A percentile compares a stretch with the other conserved stretches of the same genome.
These are phyloP conservation scores for Ormosia semicastrata DNA, from an alignment of 306 rosid species.

Conservation along the genomic window DNA sequence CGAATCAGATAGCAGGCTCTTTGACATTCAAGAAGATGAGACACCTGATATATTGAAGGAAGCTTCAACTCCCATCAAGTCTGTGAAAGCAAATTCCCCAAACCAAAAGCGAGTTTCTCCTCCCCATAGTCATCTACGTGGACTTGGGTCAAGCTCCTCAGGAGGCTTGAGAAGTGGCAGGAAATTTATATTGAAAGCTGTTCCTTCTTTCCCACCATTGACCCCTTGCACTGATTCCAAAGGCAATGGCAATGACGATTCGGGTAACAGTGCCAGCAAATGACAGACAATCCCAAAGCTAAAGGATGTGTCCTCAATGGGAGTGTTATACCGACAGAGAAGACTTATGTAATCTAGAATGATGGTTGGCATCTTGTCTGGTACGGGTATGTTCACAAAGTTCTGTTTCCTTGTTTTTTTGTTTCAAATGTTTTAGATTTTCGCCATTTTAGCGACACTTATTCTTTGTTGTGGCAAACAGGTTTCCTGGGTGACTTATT, in stretches of 20 bases:
- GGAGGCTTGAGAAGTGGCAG: constrained; percentile 52
- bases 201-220: constrained; percentile 63
- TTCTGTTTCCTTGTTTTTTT: not conserved
- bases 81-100: constrained; percentile 62
- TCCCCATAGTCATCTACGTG: constrained; percentile 39
- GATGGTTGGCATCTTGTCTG: constrained; percentile 26
- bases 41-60: constrained; percentile 59
- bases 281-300: constrained; percentile 17
- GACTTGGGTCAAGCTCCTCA: constrained; percentile 51
- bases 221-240: constrained; percentile 50
- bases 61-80: constrained; percentile 32
- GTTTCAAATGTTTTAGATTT: not conserved
- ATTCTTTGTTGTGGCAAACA: constrained; percentile 12
- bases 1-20: constrained; percentile 33
- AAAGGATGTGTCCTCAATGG: constrained; percentile 15
- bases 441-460: not conserved
- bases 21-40: constrained; percentile 52
- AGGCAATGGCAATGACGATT: constrained; percentile 25
- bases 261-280: constrained; percentile 15
- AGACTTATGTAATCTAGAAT: not conserved
- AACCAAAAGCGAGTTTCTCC: constrained; percentile 73
- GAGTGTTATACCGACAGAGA: not conserved
- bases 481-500: constrained; percentile 7
- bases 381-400: not conserved
- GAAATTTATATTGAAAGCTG: constrained; percentile 48